Evolutionary conservation across 305 asterid species (phyloP), one percentile per base, ranked within the genome.

Genomic region (Fraxinus ornus): DNA sequence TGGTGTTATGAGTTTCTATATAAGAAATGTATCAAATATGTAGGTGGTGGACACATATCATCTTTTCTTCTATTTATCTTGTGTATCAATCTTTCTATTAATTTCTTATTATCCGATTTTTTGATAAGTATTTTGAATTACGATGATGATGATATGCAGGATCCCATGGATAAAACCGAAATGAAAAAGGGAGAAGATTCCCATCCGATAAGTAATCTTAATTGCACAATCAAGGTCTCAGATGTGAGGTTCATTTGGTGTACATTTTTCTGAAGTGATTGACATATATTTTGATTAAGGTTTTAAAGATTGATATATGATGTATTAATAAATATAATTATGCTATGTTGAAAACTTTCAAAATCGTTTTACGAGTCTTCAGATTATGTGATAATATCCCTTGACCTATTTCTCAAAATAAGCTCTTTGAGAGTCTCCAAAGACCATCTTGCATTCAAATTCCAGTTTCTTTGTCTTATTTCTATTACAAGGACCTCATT

Each of bases 181-280:
- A 62, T 80, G 28, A 80, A 44, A 49, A 71, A 77, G 75, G 90
- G 81, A 52, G 85, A 84, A 57, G 37, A 66, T 72, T 76, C 82
- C 75, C 88, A 74, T 68, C 77, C 66, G 3, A 80, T 78, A 37
- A 80, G 77, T 78, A 73, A 79, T 73, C 79, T 86, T 0, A 84
- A 79, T 44, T 82, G 86, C 86, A 62, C 82, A 19, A 85, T 75
- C 73, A 87, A 84, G 32, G 88, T 80, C 80, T 86, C 87, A 71
- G 88, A 89, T 80, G 93, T 88, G 83, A 85, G 91, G 78, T 78
- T 80, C 74, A 39, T 64, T 64, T 64, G 72, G 32, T 30, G 71
- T 24, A 30, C 73, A 76, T 9, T 24, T 36, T 44, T 73, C 70
- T 13, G 35, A 68, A 68, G 15, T 68, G 39, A 68, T 28, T 68